Evolutionary conservation across 495 filamentous ascomycete genomes (phyloP).

Genomic region (Acidomyces sp.): DNA sequence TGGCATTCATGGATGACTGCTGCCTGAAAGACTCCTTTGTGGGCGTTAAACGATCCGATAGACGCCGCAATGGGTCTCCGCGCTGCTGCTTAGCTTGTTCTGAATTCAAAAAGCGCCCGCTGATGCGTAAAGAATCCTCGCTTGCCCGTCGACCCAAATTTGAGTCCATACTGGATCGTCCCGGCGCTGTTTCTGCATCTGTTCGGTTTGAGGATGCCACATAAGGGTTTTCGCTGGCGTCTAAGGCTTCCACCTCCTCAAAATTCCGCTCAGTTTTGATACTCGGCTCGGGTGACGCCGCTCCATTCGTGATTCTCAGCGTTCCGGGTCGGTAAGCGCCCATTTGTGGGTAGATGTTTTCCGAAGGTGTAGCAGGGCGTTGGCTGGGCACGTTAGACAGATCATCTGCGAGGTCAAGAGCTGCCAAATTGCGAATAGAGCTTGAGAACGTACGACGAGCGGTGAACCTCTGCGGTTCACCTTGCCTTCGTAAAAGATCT

Average conservation of each 20-base stretch:
- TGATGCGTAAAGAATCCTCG: slow-evolving; percentile 3
- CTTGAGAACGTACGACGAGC: neutral
- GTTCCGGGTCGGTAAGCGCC: slow-evolving; percentile 27
- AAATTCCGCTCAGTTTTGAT: neutral
- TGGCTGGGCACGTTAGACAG: slow-evolving; percentile 6
- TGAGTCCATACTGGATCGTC: slow-evolving; percentile 2
- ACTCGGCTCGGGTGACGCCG: slow-evolving; percentile 28
- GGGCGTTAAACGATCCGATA: slow-evolving; percentile 4
- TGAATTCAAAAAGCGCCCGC: slow-evolving; percentile 10
- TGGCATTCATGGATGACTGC: no score
- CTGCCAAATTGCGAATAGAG: slow-evolving; percentile 17
- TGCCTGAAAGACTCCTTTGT: slow-evolving; percentile 4
- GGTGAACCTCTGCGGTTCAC: neutral
- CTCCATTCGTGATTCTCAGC: slow-evolving; percentile 29
- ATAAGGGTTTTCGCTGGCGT: no score
- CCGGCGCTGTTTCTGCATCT: neutral
- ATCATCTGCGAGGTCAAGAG: slow-evolving; percentile 21
- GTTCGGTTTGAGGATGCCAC: neutral
- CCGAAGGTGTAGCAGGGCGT: slow-evolving; percentile 25
- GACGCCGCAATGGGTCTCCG: neutral
- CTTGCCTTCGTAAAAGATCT: slow-evolving; percentile 14
- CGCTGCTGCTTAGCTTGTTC: slow-evolving; percentile 10
- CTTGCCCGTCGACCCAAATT: neutral
- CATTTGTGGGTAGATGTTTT: slow-evolving; percentile 24
- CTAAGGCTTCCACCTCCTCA: neutral